Base-by-base conservation (phyloP, 768 basidiomycete species). In the Lactarius akahatsu region DNA sequence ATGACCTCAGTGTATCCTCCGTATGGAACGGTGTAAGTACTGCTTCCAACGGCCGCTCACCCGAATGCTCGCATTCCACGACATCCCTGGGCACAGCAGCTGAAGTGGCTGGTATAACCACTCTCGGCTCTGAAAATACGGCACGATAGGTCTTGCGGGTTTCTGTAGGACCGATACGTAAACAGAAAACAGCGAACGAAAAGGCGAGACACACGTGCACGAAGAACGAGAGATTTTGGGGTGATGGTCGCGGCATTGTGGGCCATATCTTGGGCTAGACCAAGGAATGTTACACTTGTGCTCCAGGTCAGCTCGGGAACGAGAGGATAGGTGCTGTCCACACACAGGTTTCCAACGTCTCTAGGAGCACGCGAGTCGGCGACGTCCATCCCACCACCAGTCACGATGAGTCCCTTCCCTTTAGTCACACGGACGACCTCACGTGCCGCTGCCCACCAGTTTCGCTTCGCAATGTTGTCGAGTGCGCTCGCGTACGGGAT, bases 111-210 rank as follows among this genome's bases (percentile, higher is more conserved):
- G 88, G 87, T 1, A 91, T 74, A 13, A 93, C 81, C 11, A 92
- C 74, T 57, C 74, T 83, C 0, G 92, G 90, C 72, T 91, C 89
- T 3, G 91, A 92, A 26, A 94, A 77, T 0, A 93, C 83, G 0
- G 92, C 89, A 6, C 91, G 85, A 71, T 90, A 92, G 5, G 91
- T 92, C 72, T 84, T 86, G 38, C 92, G 89, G 0, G 91, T 91
- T 77, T 91, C 92, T 93, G 70, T 26, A 52, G 55, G 26, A 52
- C 26, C 60, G 61, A 28, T 36, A 52, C 13, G 20, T 57, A 26
- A 50, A 45, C 15, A 36, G 7, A 32, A 59, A 62, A 23, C 8
- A 58, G 45, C 7, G 23, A 30, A 36, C 43, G 8, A 54, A 59
- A 23, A 55, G 4, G 16, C n/a, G 60, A 57, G 2, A 80, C 91